Base-by-base conservation (phyloP, 2,329 filamentous ascomycete genomes). In the Plenodomus lindquistii region DNA sequence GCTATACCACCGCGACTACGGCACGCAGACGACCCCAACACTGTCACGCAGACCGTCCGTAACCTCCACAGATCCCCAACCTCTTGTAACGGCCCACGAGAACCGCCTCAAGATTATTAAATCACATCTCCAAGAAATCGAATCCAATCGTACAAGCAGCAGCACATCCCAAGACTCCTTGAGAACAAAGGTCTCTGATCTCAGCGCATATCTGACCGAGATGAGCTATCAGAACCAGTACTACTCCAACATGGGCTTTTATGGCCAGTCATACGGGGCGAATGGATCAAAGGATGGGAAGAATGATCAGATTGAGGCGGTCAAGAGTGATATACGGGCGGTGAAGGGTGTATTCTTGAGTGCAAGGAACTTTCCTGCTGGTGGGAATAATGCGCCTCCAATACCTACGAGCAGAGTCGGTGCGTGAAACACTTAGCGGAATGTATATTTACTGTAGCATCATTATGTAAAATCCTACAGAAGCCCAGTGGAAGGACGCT, bases 301-400 rank as follows among this genome's bases (percentile, higher is more conserved):
- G 57, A 77, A 81, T 20, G 88, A 93, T 70, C 87, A 89, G 72
- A 85, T 91, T 60, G 84, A 84, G 54, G 84, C 82, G 65, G 79
- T 89, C 17, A 89, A 88, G 73, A 84, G 84, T 55, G 88, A 87
- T 52, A 92, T 95, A 42, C 77, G 89, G 55, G 81, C 87, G 47
- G 83, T 94, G 36, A 95, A 95, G 76, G 89, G 89, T 1, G 82
- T 90, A 10, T 75, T 94, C 58, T 71, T 95, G 46, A 90, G 85
- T 63, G 83, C 89, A 4, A 83, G 87, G 62, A 89, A 84, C 61
- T 93, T 93, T 57, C 87, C 70, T 3, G 60, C 60, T 40, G 67
- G 66, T 8, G 63, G 66, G 1, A 59, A 57, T 44, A 58, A 40
- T 39, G 34, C 44, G 21, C 35, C 57, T 27, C 48, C 59, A 2